Evolutionary conservation across 305 asterid genomes (phyloP).

Genomic region (Caryopteris hybrid): DNA sequence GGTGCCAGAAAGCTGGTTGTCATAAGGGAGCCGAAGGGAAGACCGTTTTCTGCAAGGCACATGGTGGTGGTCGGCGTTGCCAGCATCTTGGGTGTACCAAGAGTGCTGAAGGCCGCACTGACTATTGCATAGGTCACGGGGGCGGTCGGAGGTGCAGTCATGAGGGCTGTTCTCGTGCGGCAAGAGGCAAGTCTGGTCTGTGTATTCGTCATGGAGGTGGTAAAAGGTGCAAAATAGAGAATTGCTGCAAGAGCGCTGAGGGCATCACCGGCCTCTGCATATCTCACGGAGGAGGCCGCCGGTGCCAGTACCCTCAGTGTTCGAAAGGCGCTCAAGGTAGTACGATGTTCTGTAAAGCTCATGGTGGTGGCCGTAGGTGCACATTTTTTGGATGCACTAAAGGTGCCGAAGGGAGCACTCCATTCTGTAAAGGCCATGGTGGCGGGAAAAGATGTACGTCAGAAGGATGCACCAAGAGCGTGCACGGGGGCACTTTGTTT

Average conservation of each 20-base stretch:
- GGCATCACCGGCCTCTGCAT: conserved; percentile 61
- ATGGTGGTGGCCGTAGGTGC: conserved; percentile 64
- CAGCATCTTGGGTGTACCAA: conserved; percentile 64
- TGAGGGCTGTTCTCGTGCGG: conserved; percentile 50
- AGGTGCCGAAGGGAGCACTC: conserved; percentile 74
- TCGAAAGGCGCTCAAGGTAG: conserved; percentile 69
- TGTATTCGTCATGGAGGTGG: conserved; percentile 80
- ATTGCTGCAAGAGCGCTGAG: conserved; percentile 61
- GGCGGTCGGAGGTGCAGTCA: conserved; percentile 62
- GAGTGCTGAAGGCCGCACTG: conserved; percentile 71
- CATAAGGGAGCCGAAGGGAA: conserved; percentile 70
- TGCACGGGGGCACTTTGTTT: conserved; percentile 61
- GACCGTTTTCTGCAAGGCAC: conserved; percentile 59
- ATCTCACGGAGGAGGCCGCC: conserved; percentile 71
- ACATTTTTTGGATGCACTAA: conserved; percentile 49
- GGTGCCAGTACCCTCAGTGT: conserved; percentile 56
- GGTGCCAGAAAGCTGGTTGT: conserved; percentile 62
- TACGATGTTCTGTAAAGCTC: conserved; percentile 58
- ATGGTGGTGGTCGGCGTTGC: conserved; percentile 67
- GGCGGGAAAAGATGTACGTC: conserved; percentile 67
- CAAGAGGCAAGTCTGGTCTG: conserved; percentile 60
- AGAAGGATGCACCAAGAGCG: conserved; percentile 61
- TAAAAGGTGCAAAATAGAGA: conserved; percentile 53
- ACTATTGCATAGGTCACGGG: conserved; percentile 60
- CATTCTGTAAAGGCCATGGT: conserved; percentile 62